Evolutionary conservation across 176 grass and related monocot genomes (phyloP).

Genomic region (Aegilops longissima): DNA sequence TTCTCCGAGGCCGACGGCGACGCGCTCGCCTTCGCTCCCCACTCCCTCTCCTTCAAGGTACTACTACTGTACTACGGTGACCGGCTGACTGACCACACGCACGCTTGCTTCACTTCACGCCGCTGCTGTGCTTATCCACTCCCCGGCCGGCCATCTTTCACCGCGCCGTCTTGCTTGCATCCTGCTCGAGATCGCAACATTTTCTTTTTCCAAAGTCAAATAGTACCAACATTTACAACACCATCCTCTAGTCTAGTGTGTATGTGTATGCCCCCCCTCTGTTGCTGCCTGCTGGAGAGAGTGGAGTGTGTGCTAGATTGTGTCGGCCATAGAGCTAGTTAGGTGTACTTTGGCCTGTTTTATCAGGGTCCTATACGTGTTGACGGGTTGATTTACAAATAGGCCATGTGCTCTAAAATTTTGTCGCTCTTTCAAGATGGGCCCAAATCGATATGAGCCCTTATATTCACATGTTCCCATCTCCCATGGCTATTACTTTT

Average conservation of each 20-base stretch:
- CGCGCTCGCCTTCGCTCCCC: conserved; percentile 65
- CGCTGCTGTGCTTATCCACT: not conserved
- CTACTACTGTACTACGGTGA: not conserved
- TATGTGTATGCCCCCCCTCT: not conserved
- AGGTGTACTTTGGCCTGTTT: not conserved
- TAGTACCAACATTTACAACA: too few relatives aligned
- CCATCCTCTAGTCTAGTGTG: too few relatives aligned
- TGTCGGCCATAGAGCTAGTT: not conserved
- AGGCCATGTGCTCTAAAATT: not conserved
- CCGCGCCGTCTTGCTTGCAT: not conserved
- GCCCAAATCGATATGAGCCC: too few relatives aligned
- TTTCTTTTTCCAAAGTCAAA: not conserved
- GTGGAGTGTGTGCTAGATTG: not conserved
- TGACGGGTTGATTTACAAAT: not conserved
- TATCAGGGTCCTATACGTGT: not conserved
- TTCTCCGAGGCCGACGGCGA: conserved; percentile 89
- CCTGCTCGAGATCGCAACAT: not conserved
- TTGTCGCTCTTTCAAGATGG: not conserved
- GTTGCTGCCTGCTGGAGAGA: not conserved
- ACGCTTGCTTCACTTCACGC: not conserved
- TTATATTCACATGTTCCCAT: too few relatives aligned
- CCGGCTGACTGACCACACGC: not conserved
- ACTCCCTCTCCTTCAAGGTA: conserved; percentile 97
- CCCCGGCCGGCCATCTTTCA: not conserved
- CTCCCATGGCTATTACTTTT: too few relatives aligned